phyloP scores from a whole-genome alignment of 495 filamentous ascomycete species.

The Aspergillus incahuasiensis region DNA sequence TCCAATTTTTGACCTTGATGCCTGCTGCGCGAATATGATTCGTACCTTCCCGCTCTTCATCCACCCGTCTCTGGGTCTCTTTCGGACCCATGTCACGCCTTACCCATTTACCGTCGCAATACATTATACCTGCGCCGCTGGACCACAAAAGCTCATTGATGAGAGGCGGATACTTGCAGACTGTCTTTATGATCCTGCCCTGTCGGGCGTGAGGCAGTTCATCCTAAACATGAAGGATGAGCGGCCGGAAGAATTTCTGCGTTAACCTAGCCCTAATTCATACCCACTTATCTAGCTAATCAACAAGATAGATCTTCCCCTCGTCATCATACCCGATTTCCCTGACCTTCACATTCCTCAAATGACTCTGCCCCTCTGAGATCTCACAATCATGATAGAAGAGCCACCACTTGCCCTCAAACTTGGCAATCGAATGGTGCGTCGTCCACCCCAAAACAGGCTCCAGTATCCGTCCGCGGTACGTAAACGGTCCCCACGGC shows the following conservation, averaged over 20 bases:
- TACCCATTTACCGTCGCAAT: background rate
- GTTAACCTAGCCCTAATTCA: background rate
- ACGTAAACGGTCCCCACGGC: constrained; percentile 66
- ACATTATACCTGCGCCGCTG: background rate
- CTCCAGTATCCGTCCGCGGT: constrained; percentile 64
- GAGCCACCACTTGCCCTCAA: constrained; percentile 61
- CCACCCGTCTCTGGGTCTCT: background rate
- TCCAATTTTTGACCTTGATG: background rate
- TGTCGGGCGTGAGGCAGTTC: constrained; percentile 2
- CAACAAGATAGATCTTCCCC: constrained; percentile 48
- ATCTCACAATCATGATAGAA: constrained; percentile 70
- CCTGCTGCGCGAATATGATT: constrained; percentile 6
- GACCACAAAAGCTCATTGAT: background rate
- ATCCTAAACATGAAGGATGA: background rate
- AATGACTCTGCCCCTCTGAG: constrained; percentile 56
- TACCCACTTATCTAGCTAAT: background rate
- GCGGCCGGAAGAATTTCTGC: background rate
- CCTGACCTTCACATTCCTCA: constrained; percentile 64
- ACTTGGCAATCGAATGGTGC: constrained; percentile 73
- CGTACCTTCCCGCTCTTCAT: background rate
- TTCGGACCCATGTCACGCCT: background rate
- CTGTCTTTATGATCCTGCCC: constrained; percentile 2
- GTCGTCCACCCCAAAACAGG: constrained; percentile 76
- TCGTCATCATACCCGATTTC: constrained; percentile 66
- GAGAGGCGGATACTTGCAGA: background rate